A percentile compares a stretch with the other conserved stretches of the same genome.
phyloP scores from a whole-genome alignment of 495 filamentous ascomycete species.

The Podospora pseudoanserina region DNA sequence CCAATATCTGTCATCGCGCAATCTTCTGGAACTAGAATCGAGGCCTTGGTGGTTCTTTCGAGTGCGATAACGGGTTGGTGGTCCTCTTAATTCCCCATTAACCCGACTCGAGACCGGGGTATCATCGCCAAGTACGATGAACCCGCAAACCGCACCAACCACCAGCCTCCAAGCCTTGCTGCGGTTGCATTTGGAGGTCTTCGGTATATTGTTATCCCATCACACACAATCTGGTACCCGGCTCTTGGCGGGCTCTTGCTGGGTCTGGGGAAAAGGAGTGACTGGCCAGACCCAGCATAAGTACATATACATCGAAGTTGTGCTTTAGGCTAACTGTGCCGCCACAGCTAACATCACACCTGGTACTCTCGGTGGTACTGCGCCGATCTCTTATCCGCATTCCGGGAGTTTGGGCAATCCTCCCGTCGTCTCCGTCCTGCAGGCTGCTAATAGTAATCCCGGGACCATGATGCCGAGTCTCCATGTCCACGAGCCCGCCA shows the following conservation, averaged over 20 bases:
- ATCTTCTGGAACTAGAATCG: not conserved
- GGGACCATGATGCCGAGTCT: conserved; percentile 22
- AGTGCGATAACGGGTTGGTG: not conserved
- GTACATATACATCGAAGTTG: not conserved
- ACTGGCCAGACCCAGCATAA: not conserved
- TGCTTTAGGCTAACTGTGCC: conserved; percentile 1
- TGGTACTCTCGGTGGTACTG: not conserved
- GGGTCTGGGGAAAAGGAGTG: not conserved
- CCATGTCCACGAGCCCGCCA: conserved; percentile 16
- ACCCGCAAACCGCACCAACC: not conserved
- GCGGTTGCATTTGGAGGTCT: not conserved
- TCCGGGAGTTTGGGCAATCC: not conserved
- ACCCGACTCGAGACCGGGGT: not conserved
- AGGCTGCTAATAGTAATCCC: conserved; percentile 25
- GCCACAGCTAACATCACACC: not conserved
- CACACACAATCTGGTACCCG: not conserved
- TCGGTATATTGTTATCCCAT: not conserved
- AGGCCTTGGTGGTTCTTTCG: not conserved
- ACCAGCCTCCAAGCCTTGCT: not conserved
- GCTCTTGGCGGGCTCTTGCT: not conserved
- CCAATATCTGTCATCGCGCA: not conserved
- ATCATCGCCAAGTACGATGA: not conserved
- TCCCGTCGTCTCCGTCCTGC: not conserved
- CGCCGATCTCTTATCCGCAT: not conserved
- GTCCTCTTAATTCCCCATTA: not conserved